Base-by-base conservation (phyloP, 2,329 filamentous ascomycete genomes). In the Cladophialophora exuberans region DNA sequence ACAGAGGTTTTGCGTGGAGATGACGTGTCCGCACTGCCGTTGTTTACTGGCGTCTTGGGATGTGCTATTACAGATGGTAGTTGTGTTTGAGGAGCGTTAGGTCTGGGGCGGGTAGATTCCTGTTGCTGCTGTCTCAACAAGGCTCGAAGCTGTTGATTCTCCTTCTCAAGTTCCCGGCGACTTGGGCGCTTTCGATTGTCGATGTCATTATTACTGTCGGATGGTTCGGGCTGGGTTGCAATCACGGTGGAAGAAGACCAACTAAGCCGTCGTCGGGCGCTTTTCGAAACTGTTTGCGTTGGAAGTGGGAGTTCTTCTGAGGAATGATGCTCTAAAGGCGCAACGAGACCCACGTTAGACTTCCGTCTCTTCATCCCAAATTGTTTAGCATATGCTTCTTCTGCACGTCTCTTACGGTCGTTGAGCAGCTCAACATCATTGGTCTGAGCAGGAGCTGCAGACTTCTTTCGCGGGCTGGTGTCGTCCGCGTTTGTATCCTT, bases 391-490 rank as follows among this genome's bases (percentile, higher is more conserved):
- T 65, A 64, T 20, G 60, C 59, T 26, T 59, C 59, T 44, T 66
- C 63, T 3, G 63, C 64, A 50, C 63, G 63, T 43, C 64, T 54
- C 49, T 66, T 66, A 13, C 64, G 57, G 26, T 65, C 61, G 44
- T 65, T 60, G 25, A 65, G 56, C 28, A 62, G 15, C 7, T 60
- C 41, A 11, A 57, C 15, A 28, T 59, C 52, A 9, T 22, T 22
- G 23, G 30, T 22, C 10, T 54, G 42, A 15, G 25, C 15, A 4
- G 41, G 28, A 15, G 20, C 39, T 10, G 23, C 10, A 4, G 44
- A 9, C 28, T 52, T 62, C 33, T 54, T 54, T 33, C 30, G 22
- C 2, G 46, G 46, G 18, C 23, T 49, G 11, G 18, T 25, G 22
- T 30, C 15, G 6, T 17, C 11, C 5, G 25, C 17, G 10, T 49